Base-by-base conservation (phyloP, 2,329 filamentous ascomycete genomes). In the Pseudogymnoascus sp. region DNA sequence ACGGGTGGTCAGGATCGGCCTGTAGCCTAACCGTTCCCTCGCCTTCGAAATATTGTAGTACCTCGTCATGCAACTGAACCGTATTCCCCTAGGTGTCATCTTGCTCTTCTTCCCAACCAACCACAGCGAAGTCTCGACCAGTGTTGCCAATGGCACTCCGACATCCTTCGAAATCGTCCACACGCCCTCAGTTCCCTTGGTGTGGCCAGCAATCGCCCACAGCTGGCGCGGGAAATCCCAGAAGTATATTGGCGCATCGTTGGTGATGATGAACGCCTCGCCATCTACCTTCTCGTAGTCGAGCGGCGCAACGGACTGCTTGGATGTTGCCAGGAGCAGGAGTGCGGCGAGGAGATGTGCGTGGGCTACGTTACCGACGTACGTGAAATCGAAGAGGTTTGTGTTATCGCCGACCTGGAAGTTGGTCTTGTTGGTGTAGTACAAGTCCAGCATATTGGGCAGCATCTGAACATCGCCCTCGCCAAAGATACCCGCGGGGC, bases 401-500 rank as follows among this genome's bases (percentile, higher is more conserved):
- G 79, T 78, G 68, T 86, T 86, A n/a, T 85, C 77, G 68, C 95
- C 95, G 21, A 97, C 83, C 75, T 97, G 90, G 73, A 95, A 85
- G 66, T 83, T 84, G 38, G 91, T 88, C 67, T 90, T 87, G 70
- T 84, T 81, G 66, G 84, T 81, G 64, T 82, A 80, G 73, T 88
- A 89, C 70, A 90, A 85, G 66, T 86, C 83, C 71, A 96, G 80
- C 66, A 97, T 83, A 69, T 88, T 85, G 67, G 87, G 84, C 35
- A 93, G 85, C 13, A 88, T 77, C 72, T 92, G 88, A 62, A 85
- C 84, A 77, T 99, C 95, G 70, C 90, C 90, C 72, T 95, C 91
- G 70, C 93, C 93, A 72, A 96, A 91, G 75, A 97, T 96, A 68
- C 91, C 91, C 11, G 91, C 89, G 6, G 93, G 91, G 15, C 95